A percentile compares a stretch with the other conserved stretches of the same genome.
phyloP scores from a whole-genome alignment of 2,329 filamentous ascomycete species.

The Westerdykella sp. region DNA sequence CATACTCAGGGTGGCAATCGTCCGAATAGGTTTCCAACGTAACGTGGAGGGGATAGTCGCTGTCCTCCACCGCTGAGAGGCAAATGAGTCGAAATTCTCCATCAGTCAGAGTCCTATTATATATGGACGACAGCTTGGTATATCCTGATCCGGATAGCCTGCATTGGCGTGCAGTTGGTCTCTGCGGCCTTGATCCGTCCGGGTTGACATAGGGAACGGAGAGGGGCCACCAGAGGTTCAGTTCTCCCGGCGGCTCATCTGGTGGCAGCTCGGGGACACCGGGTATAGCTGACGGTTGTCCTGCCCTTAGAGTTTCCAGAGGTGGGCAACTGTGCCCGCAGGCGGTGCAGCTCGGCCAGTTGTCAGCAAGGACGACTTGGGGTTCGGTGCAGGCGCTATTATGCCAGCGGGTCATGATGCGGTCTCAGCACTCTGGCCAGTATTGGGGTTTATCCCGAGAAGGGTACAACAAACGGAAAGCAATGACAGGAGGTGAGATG shows the following conservation, averaged over 20 bases:
- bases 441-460: too few relatives aligned
- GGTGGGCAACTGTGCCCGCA: constrained; percentile 2
- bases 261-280: constrained; percentile 2
- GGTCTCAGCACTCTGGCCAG: too few relatives aligned
- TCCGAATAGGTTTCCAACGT: constrained; percentile 5
- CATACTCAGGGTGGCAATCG: constrained; percentile 21
- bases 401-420: neutral
- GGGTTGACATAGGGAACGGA: constrained; percentile 3
- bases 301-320: neutral
- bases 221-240: constrained; percentile 6
- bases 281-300: neutral
- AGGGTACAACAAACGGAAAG: too few relatives aligned
- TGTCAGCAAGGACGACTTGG: neutral
- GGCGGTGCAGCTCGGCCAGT: constrained; percentile 1
- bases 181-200: neutral
- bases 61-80: constrained; percentile 1
- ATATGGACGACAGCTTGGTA: neutral
- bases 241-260: constrained; percentile 1
- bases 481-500: too few relatives aligned
- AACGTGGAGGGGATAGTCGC: constrained; percentile 8
- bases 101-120: neutral
- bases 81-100: constrained; percentile 5
- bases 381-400: constrained; percentile 1
- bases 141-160: neutral
- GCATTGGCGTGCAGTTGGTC: neutral